Evolutionary conservation across 2,329 filamentous ascomycete species (phyloP).

Genomic region (Cordyceps farinosa): DNA sequence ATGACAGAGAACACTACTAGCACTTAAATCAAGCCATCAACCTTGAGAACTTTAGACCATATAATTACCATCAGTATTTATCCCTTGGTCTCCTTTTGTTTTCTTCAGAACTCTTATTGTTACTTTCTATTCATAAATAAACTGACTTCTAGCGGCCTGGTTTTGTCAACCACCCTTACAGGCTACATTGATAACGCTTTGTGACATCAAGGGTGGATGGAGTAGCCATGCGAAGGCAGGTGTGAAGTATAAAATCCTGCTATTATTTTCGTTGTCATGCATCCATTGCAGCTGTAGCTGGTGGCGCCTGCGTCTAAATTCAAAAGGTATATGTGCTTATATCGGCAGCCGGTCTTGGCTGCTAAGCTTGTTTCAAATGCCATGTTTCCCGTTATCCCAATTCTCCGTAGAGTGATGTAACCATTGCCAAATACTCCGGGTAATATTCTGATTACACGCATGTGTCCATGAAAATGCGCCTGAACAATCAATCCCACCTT

Average conservation of each 20-base stretch:
- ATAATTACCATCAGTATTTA: no score
- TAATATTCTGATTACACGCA: not conserved
- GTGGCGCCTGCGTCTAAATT: not conserved
- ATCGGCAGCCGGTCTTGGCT: not conserved
- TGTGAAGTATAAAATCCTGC: not conserved
- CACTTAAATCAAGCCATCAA: no score
- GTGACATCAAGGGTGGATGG: no score
- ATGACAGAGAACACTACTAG: no score
- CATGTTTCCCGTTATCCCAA: not conserved
- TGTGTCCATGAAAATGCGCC: not conserved
- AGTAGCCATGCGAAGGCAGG: not conserved
- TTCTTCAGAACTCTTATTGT: no score
- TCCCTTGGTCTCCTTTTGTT: no score
- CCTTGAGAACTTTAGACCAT: no score
- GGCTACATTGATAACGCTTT: no score
- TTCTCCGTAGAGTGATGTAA: slow-evolving; percentile 5
- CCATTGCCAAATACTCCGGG: slow-evolving; percentile 4
- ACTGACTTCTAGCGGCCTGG: no score
- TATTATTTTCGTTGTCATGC: slow-evolving; percentile 2
- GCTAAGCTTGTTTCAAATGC: not conserved
- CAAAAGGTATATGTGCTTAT: slow-evolving; percentile 10
- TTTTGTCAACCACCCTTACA: no score
- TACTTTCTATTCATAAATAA: no score
- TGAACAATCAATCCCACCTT: not conserved
- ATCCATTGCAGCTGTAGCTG: not conserved